phyloP scores from a whole-genome alignment of 148 eudicot species.

The Cornus kousa region DNA sequence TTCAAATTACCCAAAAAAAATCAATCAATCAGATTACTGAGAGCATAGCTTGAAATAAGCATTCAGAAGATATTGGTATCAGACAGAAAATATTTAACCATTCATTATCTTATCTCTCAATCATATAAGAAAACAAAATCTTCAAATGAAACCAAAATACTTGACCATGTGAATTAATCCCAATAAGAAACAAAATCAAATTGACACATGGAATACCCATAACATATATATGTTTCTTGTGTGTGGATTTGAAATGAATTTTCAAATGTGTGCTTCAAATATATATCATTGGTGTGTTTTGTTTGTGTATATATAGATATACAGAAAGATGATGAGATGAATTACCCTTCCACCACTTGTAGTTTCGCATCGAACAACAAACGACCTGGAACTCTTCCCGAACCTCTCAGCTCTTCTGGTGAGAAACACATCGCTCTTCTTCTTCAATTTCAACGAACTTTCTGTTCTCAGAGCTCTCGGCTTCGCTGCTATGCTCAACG shows the following conservation, averaged over 20 bases:
- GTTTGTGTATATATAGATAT: neutral
- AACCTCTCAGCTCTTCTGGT: conserved; percentile 18
- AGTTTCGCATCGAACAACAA: conserved; percentile 64
- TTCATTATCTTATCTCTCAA: too few species aligned
- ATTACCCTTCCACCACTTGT: conserved; percentile 53
- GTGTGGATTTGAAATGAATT: too few species aligned
- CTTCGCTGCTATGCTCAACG: conserved; percentile 20
- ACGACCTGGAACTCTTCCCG: conserved; percentile 27
- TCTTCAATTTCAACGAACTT: conserved; percentile 25
- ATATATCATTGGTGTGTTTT: too few species aligned
- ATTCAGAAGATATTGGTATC: neutral
- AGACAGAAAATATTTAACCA: neutral
- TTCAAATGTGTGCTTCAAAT: too few species aligned
- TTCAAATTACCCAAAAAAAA: neutral
- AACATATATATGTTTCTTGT: neutral
- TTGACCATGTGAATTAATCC: too few species aligned
- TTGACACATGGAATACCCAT: too few species aligned
- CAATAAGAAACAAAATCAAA: too few species aligned
- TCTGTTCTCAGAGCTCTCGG: conserved; percentile 8
- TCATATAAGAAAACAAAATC: too few species aligned
- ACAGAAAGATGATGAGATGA: neutral
- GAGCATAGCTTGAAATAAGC: neutral
- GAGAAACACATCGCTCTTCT: conserved; percentile 23
- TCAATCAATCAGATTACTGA: neutral
- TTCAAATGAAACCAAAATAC: too few species aligned